These are phyloP conservation scores for Aspergillus bridgeri DNA, from an alignment of 495 filamentous ascomycete species.

Conservation along the genomic window DNA sequence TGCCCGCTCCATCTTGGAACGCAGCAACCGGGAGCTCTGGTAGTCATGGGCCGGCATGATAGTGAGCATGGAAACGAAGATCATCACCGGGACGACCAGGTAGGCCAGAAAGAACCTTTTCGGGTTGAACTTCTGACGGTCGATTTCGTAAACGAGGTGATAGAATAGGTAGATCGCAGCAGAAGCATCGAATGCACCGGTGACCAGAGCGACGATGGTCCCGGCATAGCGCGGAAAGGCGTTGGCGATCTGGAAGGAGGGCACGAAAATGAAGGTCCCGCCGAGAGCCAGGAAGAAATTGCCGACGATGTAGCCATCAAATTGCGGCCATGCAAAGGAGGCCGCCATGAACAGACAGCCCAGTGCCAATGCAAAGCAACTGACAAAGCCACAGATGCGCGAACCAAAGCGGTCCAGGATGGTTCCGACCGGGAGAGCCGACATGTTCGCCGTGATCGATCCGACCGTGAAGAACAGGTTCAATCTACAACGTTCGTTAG, in stretches of 20 bases:
- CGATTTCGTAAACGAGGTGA: slow-evolving; percentile 54
- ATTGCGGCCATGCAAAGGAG: slow-evolving; percentile 47
- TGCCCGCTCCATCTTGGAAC: slow-evolving; percentile 61
- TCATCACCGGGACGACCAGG: slow-evolving; percentile 53
- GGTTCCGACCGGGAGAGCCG: slow-evolving; percentile 62
- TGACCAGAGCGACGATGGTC: slow-evolving; percentile 63
- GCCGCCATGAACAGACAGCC: slow-evolving; percentile 58
- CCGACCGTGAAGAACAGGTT: slow-evolving; percentile 70
- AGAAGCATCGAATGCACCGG: slow-evolving; percentile 69
- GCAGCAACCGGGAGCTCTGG: slow-evolving; percentile 55
- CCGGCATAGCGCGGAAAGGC: slow-evolving; percentile 66
- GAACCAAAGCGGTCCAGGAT: slow-evolving; percentile 65
- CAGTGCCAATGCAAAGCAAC: slow-evolving; percentile 50
- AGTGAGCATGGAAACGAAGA: slow-evolving; percentile 53
- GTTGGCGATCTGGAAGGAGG: slow-evolving; percentile 68
- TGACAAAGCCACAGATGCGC: slow-evolving; percentile 54
- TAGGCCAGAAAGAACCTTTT: slow-evolving; percentile 65
- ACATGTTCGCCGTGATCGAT: slow-evolving; percentile 65
- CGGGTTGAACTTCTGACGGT: slow-evolving; percentile 46
- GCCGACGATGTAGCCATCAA: slow-evolving; percentile 61
- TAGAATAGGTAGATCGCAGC: slow-evolving; percentile 67
- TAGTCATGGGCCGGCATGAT: slow-evolving; percentile 64
- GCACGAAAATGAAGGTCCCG: slow-evolving; percentile 68
- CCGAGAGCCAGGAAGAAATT: slow-evolving; percentile 65
- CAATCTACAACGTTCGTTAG: slow-evolving; percentile 36